Evolutionary conservation across 1,284 basidiomycete genomes (phyloP), one percentile per base, ranked within the genome.

Genomic region (Uromyces viciae-fabae): DNA sequence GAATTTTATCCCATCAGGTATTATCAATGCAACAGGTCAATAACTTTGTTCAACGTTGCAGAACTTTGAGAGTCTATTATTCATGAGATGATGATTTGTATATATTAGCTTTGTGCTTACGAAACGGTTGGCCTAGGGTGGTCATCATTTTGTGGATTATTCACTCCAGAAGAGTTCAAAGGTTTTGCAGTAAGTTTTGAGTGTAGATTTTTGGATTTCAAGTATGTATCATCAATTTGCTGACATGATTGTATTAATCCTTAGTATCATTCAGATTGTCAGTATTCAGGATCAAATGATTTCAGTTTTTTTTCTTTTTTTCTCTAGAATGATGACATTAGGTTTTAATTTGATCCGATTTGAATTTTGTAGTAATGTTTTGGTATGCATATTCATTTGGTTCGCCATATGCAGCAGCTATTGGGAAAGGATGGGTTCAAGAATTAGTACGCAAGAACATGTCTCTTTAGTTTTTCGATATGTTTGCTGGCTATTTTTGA

Each of bases 81-180:
- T 73, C 17, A 73, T 42, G 19, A 36, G n/a, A 38, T 28, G n/a
- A 38, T 28, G 25, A 17, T 0, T 33, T 58, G 7, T 69, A 19
- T 14, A 36, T 25, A 49, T 22, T 64, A 83, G 82, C 82, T 83
- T 56, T 84, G 84, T 43, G 83, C 84, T 0, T 54, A 80, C 46
- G 82, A 87, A 85, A 87, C 87, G 25, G 88, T 88, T 58, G 85
- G 87, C 1, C 84, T 88, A 0, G 88, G 88, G 15, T 87, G 87
- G 54, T 88, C 87, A 0, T 82, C 85, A 5, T 88, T 88, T 84
- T 88, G 90, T 83, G 85, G 87, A 17, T 85, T 91, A 4, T 91
- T 91, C 85, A 91, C 90, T 17, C 87, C 90, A 82, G 88, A 90
- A 69, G 91, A 92, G 84, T 92, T 90, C 90, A 87, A 88, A 82